A percentile compares a stretch with the other conserved stretches of the same genome.
These are phyloP conservation scores for Scolecobasidium constrictum DNA, from an alignment of 2,329 filamentous ascomycete genomes.

Conservation along the genomic window DNA sequence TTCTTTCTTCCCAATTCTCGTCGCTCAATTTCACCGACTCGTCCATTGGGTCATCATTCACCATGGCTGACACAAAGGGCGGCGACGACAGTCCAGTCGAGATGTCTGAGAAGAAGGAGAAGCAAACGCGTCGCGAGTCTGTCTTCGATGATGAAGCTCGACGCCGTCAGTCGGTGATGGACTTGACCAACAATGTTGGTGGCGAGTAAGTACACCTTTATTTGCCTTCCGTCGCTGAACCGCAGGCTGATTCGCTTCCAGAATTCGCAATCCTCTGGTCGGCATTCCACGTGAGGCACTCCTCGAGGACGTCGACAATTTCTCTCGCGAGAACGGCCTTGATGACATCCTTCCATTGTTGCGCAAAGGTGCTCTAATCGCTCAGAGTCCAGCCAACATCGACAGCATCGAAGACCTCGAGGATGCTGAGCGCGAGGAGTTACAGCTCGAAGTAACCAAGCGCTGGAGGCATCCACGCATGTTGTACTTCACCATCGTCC, in stretches of 20 bases:
- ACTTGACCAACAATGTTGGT: slow-evolving; percentile 7
- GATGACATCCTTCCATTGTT: slow-evolving; percentile 47
- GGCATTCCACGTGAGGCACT: slow-evolving; percentile 42
- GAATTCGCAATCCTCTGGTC: slow-evolving; percentile 46
- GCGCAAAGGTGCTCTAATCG: slow-evolving; percentile 61
- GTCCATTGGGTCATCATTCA: too few relatives aligned
- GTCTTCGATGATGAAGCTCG: slow-evolving; percentile 5
- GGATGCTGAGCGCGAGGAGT: slow-evolving; percentile 46
- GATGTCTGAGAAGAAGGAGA: too few relatives aligned
- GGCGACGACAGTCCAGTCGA: too few relatives aligned
- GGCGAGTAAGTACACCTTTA: slow-evolving; percentile 7
- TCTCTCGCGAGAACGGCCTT: slow-evolving; percentile 49
- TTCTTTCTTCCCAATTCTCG: too few relatives aligned
- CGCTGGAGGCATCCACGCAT: slow-evolving; percentile 39
- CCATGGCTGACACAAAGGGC: too few relatives aligned
- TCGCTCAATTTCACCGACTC: too few relatives aligned
- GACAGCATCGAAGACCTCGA: slow-evolving; percentile 51
- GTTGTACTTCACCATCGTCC: slow-evolving; percentile 55
- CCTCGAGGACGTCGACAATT: slow-evolving; percentile 46
- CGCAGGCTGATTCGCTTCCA: slow-evolving; percentile 16
- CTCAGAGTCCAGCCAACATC: slow-evolving; percentile 55
- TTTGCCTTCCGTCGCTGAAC: too few relatives aligned
- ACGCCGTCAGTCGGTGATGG: neutral
- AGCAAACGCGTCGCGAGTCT: neutral
- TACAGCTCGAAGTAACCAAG: slow-evolving; percentile 54